Base-by-base conservation (phyloP, 441 rosid species). In the Dalechampia spathulata region DNA sequence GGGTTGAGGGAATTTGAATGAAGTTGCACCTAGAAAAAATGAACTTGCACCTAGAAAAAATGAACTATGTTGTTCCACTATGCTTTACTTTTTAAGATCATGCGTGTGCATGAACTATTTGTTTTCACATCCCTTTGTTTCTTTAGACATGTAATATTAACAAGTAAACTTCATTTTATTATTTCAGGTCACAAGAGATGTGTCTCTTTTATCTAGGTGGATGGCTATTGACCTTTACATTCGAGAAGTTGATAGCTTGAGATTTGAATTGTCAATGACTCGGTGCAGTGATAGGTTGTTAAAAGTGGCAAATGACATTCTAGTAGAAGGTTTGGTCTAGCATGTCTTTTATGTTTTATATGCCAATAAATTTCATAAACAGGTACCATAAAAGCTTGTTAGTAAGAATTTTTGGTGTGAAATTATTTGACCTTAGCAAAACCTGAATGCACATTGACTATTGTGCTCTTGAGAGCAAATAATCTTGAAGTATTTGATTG, bases 151-250 rank as follows among this genome's bases (percentile, higher is more conserved):
- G 17, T 52, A 44, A 61, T 55, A 48, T 26, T 14, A 42, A 56
- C 45, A 55, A 25, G 47, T 20, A 13, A 38, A 49, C 25, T 44
- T 42, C 49, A 15, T 43, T 61, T 65, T 45, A 44, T 48, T 74
- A 49, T 74, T 77, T 69, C 88, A 90, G 98, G 96, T 91, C 43
- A 87, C 96, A 37, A 83, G 82, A 71, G 95, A 87, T 72, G 95
- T 91, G 42, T 83, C 96, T 53, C 88, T 91, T 47, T 75, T 91
- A 68, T 91, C 98, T 62, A 87, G 98, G 77, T 91, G 98, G 98
- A 91, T 91, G 98, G 83, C 96, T 54, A 74, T 87, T 68, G 98
- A 91, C 77, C 90, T 91, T 49, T 87, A 83, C 69, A 75, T 87
- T 53, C 73, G 95, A 61, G 98, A 91, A 78, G 76, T 82, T 73